phyloP scores from a whole-genome alignment of 2,329 filamentous ascomycete species.

The Hypoxylon sp. region DNA sequence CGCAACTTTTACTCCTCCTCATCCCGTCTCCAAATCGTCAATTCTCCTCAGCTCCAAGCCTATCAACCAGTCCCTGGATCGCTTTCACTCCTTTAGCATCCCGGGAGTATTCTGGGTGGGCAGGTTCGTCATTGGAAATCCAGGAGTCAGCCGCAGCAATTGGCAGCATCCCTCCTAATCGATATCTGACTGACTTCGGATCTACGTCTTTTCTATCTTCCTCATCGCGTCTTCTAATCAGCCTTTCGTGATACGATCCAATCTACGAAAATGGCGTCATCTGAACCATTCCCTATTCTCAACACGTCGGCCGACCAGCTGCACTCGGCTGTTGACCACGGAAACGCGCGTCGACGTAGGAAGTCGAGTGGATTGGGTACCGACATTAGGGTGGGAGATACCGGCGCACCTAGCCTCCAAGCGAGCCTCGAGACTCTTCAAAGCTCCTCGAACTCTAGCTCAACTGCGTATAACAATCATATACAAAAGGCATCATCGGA shows the following conservation, averaged over 20 bases:
- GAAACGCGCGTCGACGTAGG: constrained; percentile 61
- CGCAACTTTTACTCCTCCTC: constrained; percentile 23
- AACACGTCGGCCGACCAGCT: constrained; percentile 64
- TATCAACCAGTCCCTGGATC: constrained; percentile 31
- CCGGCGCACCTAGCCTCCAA: constrained; percentile 66
- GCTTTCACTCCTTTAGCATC: constrained; percentile 45
- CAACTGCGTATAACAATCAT: constrained; percentile 36
- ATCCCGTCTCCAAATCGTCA: constrained; percentile 14
- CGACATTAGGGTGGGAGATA: constrained; percentile 67
- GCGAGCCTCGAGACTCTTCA: constrained; percentile 63
- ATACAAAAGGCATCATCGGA: constrained; percentile 44
- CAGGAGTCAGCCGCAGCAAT: constrained; percentile 12
- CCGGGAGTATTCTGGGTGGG: constrained; percentile 27
- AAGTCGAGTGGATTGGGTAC: constrained; percentile 68
- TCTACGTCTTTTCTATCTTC: constrained; percentile 5
- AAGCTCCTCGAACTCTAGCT: constrained; percentile 40
- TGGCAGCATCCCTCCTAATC: constrained; percentile 2
- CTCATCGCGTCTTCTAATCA: constrained; percentile 1
- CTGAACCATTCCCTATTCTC: constrained; percentile 69
- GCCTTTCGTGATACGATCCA: constrained; percentile 5
- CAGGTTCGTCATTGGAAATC: constrained; percentile 18
- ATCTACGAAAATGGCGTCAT: constrained; percentile 56
- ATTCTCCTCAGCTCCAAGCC: constrained; percentile 8
- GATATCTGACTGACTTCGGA: constrained; percentile 29
- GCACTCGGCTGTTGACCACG: constrained; percentile 55